Base-by-base conservation (phyloP, 257 asterid species). In the Solanum clarkiae region DNA sequence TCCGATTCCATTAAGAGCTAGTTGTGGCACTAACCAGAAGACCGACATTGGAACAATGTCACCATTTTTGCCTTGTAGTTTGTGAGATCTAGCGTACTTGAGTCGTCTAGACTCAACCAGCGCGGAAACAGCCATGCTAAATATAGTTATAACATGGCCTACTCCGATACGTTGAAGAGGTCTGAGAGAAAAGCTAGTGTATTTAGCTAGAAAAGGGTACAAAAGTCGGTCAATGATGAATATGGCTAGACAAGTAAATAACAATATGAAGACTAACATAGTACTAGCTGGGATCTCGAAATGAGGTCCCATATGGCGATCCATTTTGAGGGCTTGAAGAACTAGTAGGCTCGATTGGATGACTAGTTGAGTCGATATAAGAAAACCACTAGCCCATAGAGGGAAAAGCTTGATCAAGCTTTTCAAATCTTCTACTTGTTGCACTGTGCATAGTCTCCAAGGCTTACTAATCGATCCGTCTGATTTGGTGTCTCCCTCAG, bases 261-360 rank as follows among this genome's bases (percentile, higher is more conserved):
- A 20, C 7, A 94, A 16, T 60, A 71, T 90, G 91, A 92, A 92
- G 80, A 92, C 93, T 0, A 87, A 83, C 85, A 94, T 87, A 2
- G 98, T 87, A 51, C 98, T 95, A 2, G 97, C 93, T 6, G 97
- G 97, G 86, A 92, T 68, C 72, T 88, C 71, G 92, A 93, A 90
- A 51, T 29, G 85, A 17, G 91, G 24, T 18, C 92, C 92, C 0
- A 92, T 29, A 24, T 49, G 92, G 9, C 97, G 95, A 71, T 94
- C 93, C 96, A 91, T 94, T 87, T 91, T 84, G 29, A 94, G 86
- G 8, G 98, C 98, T 70, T 94, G 97, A 90, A 95, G 81, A 36
- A 91, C 55, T 15, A 92, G 47, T 77, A 95, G 20, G 62, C 97
- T 92, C 2, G 87, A 55, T 49, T 92, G 97, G 81, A 95, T 87